Base-by-base conservation (phyloP, 805 yeast species). In the Hanseniaspora mollemarum region DNA sequence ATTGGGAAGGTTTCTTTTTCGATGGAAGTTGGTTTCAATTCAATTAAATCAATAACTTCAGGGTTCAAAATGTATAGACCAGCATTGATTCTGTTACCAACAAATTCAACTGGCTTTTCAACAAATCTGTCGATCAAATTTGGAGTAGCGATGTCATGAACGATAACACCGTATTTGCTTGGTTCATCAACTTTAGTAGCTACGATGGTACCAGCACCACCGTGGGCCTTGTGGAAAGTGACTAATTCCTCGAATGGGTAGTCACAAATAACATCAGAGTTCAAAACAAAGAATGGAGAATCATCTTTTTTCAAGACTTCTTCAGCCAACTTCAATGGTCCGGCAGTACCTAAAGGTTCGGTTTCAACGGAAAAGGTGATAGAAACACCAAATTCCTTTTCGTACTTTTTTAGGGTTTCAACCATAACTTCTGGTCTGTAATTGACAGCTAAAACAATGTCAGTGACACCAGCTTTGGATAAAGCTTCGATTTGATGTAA, bases 131-230 rank as follows among this genome's bases (percentile, higher is more conserved):
- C 98, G 60, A 92, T 92, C 74, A 87, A 80, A 75, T 90, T 84
- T 66, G 95, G 87, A 62, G 86, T 84, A 68, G 86, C 84, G 73
- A 88, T 81, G 75, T 92, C 96, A 66, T 86, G 94, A 56, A 92
- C 99, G 70, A 92, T 92, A 68, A 92, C 99, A 78, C 99, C 99
- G 74, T 92, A 92, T 74, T 92, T 92, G 64, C 95, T 84, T 57
- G 99, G 99, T 74, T 92, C 99, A 68, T 92, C 98, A 59, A 92
- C 99, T 77, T 92, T 92, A 66, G 99, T 92, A 57, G 97, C 98
- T 56, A 92, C 97, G 66, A 92, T 92, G 63, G 98, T 92, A 71
- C 96, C 98, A 63, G 79, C 85, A 68, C 94, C 97, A 69, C 96
- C 96, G 73, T 90, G 97, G 55, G 83, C 81, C 67, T 76, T 72